Evolutionary conservation across 768 basidiomycete genomes (phyloP), one percentile per base, ranked within the genome.

Genomic region (Mycena rebaudengoi): DNA sequence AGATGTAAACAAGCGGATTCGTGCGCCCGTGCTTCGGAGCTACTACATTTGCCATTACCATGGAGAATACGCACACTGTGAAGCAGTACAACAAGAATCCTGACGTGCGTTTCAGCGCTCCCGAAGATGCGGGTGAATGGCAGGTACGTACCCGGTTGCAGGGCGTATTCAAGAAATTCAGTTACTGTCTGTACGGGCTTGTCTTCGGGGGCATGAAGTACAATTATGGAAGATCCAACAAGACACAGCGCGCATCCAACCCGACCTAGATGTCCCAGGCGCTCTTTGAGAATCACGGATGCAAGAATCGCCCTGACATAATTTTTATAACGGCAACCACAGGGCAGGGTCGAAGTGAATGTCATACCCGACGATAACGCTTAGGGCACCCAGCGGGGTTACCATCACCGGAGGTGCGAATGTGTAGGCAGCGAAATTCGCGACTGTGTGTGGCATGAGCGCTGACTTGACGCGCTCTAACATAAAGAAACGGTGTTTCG

Each of bases 361-460:
- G n/a, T n/a, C 90, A 62, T 70, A 97, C 96, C 97, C 98, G 63
- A 99, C 93, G 66, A 99, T 85, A 13, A 99, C 98, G 74, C 94
- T 96, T 41, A 98, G 83, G 21, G 97, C 96, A 56, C 98, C 98
- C n/a, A 99, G 79, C 1, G 98, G 98, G 1, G 97, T 98, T n/a
- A 99, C 96, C 58, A 99, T 83, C 73, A 98, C 96, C 69, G 98
- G 94, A 64, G 97, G 98, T 2, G 98, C 98, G 70, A 98, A 99
- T 0, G 95, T 93, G 74, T 98, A 98, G 8, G 97, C 97, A 7
- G 96, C 95, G 78, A 99, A 99, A 79, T 93, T 93, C 57, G 92
- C 91, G 62, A 90, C 90, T 92, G 4, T n/a, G n/a, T n/a, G n/a
- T n/a, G n/a, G n/a, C n/a, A n/a, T n/a, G n/a, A n/a, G n/a, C n/a